Evolutionary conservation across 164 flowering plant species (phyloP), one percentile per base, ranked within the genome.

Genomic region (Tinospora cordifolia): DNA sequence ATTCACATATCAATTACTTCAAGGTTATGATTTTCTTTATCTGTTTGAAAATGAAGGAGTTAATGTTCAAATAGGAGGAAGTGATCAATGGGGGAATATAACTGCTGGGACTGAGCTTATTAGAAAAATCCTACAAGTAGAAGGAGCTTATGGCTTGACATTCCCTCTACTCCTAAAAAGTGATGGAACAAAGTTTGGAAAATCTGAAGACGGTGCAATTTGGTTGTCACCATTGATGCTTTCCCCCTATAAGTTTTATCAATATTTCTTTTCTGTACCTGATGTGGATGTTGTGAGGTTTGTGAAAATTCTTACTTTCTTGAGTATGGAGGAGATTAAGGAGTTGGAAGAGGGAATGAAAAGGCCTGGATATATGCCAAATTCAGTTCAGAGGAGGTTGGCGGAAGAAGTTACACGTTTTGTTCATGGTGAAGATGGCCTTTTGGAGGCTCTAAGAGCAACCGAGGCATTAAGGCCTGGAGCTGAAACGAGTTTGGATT

Each of bases 41-140:
- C 27, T 67, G 69, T 67, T 67, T 67, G 27, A 67, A 25, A 67
- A 67, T 47, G 38, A 67, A 19, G 69, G 58, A 30, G 62, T 68
- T 0, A 68, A 68, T 68, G 70, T 68, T 68, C 62, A 68, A 19
- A 68, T 68, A 27, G 62, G 70, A 17, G 70, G 70, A 22, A 68
- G 70, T 68, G 70, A 68, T 68, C 70, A 68, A 51, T 68, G 70
- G 70, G 62, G 70, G 57, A 68, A 51, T 68, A 51, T 68, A 49
- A 68, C 70, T 30, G 70, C 70, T 8, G 70, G 70, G 62, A 68
- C 60, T 27, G 70, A 67, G 2, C 36, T 51, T 14, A 27, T 67
- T 26, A 19, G 62, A 40, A 67, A 30, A 51, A 67, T 67, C 30
- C 62, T 47, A 26, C 60, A 51, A 67, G 70, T 47, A 6, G 70